A percentile compares a stretch with the other conserved stretches of the same genome.
These are phyloP conservation scores for Crithidia sp. DNA, from an alignment of 208 protist genomes.

Conservation along the genomic window DNA sequence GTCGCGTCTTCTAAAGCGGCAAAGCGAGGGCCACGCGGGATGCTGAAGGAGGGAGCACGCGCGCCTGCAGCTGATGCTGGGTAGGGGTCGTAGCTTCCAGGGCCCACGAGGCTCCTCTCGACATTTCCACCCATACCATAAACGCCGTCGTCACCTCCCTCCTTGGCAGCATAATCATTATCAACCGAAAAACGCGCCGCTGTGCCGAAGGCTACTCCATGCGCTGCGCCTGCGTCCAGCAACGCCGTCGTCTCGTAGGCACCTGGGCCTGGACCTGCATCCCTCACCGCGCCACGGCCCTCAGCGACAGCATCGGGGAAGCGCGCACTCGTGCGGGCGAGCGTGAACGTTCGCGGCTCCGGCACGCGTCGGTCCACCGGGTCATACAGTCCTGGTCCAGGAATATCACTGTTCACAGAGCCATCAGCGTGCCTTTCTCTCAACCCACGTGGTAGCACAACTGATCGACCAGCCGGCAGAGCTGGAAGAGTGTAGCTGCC, in stretches of 20 bases:
- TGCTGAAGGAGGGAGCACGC: conserved; percentile 8
- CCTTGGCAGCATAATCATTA: not conserved
- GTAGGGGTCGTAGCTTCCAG: conserved; percentile 55
- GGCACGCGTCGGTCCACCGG: conserved; percentile 13
- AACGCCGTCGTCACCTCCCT: no score
- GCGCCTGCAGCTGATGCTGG: not conserved
- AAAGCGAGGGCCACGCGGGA: conserved; percentile 23
- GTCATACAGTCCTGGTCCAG: conserved; percentile 65
- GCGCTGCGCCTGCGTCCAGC: not conserved
- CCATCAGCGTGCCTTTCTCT: not conserved
- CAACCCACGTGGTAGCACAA: conserved; percentile 4
- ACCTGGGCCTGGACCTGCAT: conserved; percentile 36
- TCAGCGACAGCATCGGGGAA: conserved; percentile 12
- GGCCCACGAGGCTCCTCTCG: conserved; percentile 22
- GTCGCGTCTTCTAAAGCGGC: not conserved
- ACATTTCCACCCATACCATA: not conserved
- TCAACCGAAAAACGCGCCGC: conserved; percentile 37
- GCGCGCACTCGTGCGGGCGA: conserved; percentile 27
- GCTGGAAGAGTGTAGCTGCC: conserved; percentile 40
- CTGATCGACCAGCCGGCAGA: conserved; percentile 27
- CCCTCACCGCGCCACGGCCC: not conserved
- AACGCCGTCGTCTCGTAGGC: conserved; percentile 16
- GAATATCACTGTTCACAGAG: conserved; percentile 14
- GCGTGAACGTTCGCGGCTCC: conserved; percentile 15
- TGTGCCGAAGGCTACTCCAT: conserved; percentile 35